Percentiles rank a stretch among this genome's conserved stretches.
phyloP scores from a whole-genome alignment of 2,329 filamentous ascomycete species.

The Monascus ruber region DNA sequence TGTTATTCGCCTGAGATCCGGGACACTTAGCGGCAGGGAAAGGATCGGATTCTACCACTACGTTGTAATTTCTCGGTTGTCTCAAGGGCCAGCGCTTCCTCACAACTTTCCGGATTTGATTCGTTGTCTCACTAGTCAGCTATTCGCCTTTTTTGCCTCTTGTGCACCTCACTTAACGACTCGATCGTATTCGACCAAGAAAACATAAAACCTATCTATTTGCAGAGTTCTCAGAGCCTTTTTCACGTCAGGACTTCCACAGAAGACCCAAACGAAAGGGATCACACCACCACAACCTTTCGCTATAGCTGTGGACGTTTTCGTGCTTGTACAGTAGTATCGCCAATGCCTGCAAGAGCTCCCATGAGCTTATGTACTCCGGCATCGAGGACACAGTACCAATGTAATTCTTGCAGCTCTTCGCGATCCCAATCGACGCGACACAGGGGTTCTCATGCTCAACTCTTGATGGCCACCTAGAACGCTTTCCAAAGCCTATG shows the following conservation, averaged over 20 bases:
- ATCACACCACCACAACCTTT: constrained; percentile 10
- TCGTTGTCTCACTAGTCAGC: constrained; percentile 30
- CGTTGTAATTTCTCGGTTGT: constrained; percentile 37
- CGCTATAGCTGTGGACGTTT: constrained; percentile 7
- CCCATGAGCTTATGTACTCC: not conserved
- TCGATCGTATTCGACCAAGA: constrained; percentile 27
- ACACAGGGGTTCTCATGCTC: constrained; percentile 1
- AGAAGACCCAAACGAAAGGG: constrained; percentile 3
- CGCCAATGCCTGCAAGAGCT: constrained; percentile 4
- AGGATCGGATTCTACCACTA: constrained; percentile 24
- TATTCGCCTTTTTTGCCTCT: constrained; percentile 24
- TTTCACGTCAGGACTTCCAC: constrained; percentile 6
- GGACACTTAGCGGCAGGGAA: constrained; percentile 32
- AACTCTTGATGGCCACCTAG: not conserved
- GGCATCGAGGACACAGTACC: not conserved
- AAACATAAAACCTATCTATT: constrained; percentile 3
- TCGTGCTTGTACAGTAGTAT: constrained; percentile 6
- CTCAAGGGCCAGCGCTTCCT: constrained; percentile 32
- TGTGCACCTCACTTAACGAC: constrained; percentile 31
- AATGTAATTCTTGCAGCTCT: not conserved
- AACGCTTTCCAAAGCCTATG: no score
- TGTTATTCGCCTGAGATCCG: constrained; percentile 27
- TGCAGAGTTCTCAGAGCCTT: not conserved
- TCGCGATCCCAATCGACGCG: constrained; percentile 1
- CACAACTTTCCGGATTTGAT: constrained; percentile 27